Percentiles rank a stretch among this genome's conserved stretches.
These are phyloP conservation scores for Fusarium virguliforme DNA, from an alignment of 2,329 filamentous ascomycete species.

Conservation along the genomic window DNA sequence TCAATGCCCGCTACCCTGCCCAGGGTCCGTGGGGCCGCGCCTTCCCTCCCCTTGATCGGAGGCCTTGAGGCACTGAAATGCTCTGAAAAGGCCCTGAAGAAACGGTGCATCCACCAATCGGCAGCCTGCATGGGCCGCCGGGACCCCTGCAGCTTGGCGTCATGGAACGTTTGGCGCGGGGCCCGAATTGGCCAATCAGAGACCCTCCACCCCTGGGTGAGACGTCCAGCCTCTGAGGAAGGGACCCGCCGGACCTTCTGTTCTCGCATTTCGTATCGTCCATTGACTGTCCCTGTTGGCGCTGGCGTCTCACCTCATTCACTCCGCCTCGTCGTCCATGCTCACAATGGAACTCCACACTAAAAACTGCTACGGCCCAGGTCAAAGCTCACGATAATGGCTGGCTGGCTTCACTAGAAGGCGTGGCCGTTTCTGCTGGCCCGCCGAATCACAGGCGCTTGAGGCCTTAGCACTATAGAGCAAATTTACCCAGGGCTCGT, in stretches of 20 bases:
- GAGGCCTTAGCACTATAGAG: constrained; percentile 9
- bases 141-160: constrained; percentile 41
- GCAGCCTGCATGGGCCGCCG: constrained; percentile 29
- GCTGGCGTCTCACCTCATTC: constrained; percentile 30
- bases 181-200: constrained; percentile 39
- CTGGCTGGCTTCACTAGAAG: constrained; percentile 11
- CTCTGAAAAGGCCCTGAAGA: constrained; percentile 23
- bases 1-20: constrained; percentile 7
- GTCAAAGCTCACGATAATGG: constrained; percentile 38
- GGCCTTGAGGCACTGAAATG: constrained; percentile 16
- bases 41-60: constrained; percentile 32
- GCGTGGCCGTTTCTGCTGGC: not conserved
- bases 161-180: constrained; percentile 45
- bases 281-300: constrained; percentile 23
- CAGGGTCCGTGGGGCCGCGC: constrained; percentile 16
- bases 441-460: constrained; percentile 31
- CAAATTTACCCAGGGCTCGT: constrained; percentile 32
- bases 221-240: constrained; percentile 33
- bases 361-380: constrained; percentile 21
- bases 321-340: constrained; percentile 11
- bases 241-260: constrained; percentile 39
- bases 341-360: constrained; percentile 28
- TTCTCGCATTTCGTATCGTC: constrained; percentile 34
- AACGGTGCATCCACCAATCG: constrained; percentile 48
- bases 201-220: constrained; percentile 37